Percentiles rank a stretch among this genome's conserved stretches.
phyloP scores from a whole-genome alignment of 1,284 basidiomycete species.

The Apiotrichum gamsii region DNA sequence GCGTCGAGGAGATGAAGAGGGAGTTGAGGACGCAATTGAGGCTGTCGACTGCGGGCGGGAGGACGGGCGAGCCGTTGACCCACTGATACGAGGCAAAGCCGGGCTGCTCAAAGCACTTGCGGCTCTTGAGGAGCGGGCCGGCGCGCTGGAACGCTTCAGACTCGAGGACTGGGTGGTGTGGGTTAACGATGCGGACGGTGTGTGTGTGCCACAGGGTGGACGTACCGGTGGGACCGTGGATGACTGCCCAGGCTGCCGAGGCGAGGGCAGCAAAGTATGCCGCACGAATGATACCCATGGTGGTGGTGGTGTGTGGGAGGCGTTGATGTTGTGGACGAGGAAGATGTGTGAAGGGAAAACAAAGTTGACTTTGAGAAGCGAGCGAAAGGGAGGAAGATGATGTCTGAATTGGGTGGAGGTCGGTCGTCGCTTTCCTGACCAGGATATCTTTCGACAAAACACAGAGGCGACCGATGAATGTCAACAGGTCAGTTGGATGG shows the following conservation, averaged over 20 bases:
- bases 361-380: background rate
- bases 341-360: background rate
- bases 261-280: background rate
- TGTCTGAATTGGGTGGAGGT: too few relatives aligned
- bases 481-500: too few relatives aligned
- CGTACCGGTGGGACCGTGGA: background rate
- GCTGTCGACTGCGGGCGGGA: conserved; percentile 1
- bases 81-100: conserved; percentile 1
- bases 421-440: too few relatives aligned
- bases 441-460: too few relatives aligned
- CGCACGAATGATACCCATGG: background rate
- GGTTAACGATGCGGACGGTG: background rate
- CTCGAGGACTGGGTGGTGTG: too few relatives aligned
- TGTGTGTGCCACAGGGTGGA: background rate
- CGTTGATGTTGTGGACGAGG: background rate
- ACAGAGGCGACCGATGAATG: too few relatives aligned
- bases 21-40: conserved; percentile 9
- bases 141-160: background rate
- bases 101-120: conserved; percentile 2
- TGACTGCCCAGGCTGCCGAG: background rate
- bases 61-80: too few relatives aligned
- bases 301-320: too few relatives aligned
- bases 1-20: conserved; percentile 2
- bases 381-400: too few relatives aligned
- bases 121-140: background rate